Conservation (phyloP, 768 basidiomycete species). For the Mycena indigotica region DNA sequence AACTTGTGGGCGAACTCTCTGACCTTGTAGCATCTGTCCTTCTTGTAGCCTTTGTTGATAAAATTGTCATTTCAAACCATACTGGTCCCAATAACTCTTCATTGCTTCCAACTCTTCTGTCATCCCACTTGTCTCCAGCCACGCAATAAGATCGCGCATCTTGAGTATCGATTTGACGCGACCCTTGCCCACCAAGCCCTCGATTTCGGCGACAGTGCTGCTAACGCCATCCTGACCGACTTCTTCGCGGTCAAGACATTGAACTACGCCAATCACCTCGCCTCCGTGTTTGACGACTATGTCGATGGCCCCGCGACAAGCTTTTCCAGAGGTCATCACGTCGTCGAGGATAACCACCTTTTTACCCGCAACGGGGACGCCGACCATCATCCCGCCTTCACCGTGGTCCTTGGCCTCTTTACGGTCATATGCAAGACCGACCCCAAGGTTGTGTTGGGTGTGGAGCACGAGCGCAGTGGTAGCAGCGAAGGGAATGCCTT, state of each 20-base stretch:
- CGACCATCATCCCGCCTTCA: constrained; percentile 91
- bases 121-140: constrained; percentile 73
- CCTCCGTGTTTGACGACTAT: constrained; percentile 71
- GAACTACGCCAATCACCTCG: constrained; percentile 84
- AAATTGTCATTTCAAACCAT: constrained; percentile 70
- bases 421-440: constrained; percentile 89
- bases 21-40: too few species aligned
- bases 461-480: constrained; percentile 77
- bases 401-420: constrained; percentile 97
- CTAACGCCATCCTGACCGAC: constrained; percentile 66
- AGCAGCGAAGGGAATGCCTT: constrained; percentile 93
- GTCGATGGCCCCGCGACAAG: constrained; percentile 81
- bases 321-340: constrained; percentile 92
- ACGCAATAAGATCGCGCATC: constrained; percentile 83
- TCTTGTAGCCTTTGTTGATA: too few species aligned
- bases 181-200: constrained; percentile 68
- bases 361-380: constrained; percentile 75
- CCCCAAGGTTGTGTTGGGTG: constrained; percentile 57
- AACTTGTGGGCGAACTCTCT: too few species aligned
- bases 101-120: constrained; percentile 67
- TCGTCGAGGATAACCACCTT: constrained; percentile 91
- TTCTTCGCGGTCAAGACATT: constrained; percentile 87
- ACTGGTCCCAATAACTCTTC: constrained; percentile 75
- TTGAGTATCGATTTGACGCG: constrained; percentile 78
- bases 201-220: constrained; percentile 84